Conservation (phyloP, 2,329 filamentous ascomycete genomes). For the Ceratocystis cubensis region DNA sequence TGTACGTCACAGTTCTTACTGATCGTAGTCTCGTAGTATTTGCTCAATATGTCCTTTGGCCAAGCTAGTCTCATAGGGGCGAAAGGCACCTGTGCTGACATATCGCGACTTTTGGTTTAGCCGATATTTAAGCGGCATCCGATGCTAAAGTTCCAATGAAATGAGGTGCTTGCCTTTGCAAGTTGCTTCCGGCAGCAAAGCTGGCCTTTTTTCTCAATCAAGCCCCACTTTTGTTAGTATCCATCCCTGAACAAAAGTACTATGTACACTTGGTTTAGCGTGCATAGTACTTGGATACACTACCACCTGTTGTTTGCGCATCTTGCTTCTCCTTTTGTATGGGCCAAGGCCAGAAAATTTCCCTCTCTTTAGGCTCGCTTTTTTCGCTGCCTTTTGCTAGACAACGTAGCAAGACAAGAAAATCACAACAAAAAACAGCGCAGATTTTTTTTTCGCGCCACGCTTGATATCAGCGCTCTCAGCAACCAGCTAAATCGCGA, state of each 20-base stretch:
- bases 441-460: conserved; percentile 19
- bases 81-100: neutral
- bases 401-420: conserved; percentile 8
- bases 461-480: conserved; percentile 15
- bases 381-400: conserved; percentile 3
- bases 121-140: neutral
- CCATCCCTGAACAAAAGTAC: neutral
- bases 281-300: neutral
- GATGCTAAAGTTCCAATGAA: neutral
- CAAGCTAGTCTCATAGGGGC: neutral
- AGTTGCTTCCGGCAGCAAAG: neutral
- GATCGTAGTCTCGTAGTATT: neutral
- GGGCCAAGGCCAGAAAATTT: neutral
- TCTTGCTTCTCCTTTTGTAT: neutral
- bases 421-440: conserved; percentile 15
- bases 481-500: conserved; percentile 8
- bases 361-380: conserved; percentile 5
- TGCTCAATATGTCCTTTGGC: neutral
- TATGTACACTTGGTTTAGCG: neutral
- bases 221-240: conserved; percentile 9
- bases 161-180: neutral
- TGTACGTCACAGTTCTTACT: neutral
- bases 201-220: neutral
- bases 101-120: neutral
- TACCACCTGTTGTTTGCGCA: neutral